Base-by-base conservation (phyloP, 768 basidiomycete genomes). In the Pisolithus albus region DNA sequence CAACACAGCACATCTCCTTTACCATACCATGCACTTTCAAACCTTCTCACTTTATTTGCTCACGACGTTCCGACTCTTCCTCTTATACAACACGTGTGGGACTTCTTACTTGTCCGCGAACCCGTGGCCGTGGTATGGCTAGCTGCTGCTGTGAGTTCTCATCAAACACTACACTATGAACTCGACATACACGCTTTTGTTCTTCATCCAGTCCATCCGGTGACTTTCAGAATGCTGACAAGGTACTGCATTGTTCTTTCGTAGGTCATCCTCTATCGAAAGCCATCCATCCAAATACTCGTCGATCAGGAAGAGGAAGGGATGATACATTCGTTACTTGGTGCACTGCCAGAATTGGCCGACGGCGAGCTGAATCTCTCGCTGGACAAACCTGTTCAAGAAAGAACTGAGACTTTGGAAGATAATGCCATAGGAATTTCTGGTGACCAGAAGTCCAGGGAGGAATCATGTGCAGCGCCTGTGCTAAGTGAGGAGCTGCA, bases 1-100 rank as follows among this genome's bases (percentile, higher is more conserved):
- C 54, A 34, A 36, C 18, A 5, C 52, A 90, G 86, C 48, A 79
- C 76, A 24, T 80, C 88, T 0, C 88, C 88, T 0, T 74, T 94
- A 1, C 93, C 93, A 0, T 95, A 92, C 62, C 90, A 86, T 63
- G 89, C 92, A 0, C 78, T 97, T 16, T 89, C 92, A 4, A 89
- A 92, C 69, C 80, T 96, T 30, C 73, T 97, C 32, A 95, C 92
- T 0, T 77, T 95, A 28, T 92, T 97, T 70, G 83, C 93, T 10
- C 93, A 97, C 65, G 92, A 96, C 59, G 78, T 92, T 51, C 90
- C 93, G 7, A 88, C 88, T 2, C 77, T 95, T n/a, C 79, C 86
- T 5, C 82, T 93, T 37, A 87, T 92, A 24, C 92, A 95, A 63
- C 86, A 92, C 56, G 81, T 92, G 44, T 97, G 95, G 66, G 93